These are phyloP conservation scores for Schizonepeta tenuifolia DNA, from an alignment of 257 asterid genomes.

Conservation along the genomic window DNA sequence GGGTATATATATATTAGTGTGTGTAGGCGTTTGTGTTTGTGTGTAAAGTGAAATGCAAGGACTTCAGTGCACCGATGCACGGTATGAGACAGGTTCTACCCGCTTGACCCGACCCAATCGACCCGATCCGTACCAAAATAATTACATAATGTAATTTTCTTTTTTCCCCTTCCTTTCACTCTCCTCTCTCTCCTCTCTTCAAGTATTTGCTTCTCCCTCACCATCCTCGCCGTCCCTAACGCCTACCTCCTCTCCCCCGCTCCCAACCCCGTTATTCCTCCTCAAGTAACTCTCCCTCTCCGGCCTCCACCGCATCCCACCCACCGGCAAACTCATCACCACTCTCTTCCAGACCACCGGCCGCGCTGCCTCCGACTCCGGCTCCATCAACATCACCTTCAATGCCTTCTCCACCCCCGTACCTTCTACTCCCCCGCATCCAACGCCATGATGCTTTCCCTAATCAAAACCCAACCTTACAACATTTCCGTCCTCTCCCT, in stretches of 20 bases:
- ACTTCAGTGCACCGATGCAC: no score
- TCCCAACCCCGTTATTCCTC: constrained; percentile 80
- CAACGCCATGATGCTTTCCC: constrained; percentile 70
- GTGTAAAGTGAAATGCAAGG: no score
- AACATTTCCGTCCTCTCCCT: constrained; percentile 62
- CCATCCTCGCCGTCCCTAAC: constrained; percentile 77
- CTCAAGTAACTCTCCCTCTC: constrained; percentile 65
- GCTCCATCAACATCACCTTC: constrained; percentile 68
- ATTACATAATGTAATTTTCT: no score
- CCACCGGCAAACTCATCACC: constrained; percentile 59
- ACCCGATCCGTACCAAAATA: no score
- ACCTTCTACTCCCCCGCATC: constrained; percentile 61
- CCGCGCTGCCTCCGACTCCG: constrained; percentile 63
- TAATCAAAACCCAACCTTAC: constrained; percentile 54
- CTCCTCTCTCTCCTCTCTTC: constrained; percentile 55
- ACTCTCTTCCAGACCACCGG: constrained; percentile 85
- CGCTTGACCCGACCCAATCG: no score
- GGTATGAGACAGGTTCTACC: no score
- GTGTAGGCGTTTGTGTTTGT: no score
- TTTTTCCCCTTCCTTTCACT: no score
- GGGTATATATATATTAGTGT: no score
- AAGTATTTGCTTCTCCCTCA: constrained; percentile 61
- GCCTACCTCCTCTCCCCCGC: constrained; percentile 58
- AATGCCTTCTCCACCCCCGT: constrained; percentile 42
- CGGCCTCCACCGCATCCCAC: constrained; percentile 66